phyloP scores from a whole-genome alignment of 495 filamentous ascomycete species.

The Xanthoparmelia taractica region DNA sequence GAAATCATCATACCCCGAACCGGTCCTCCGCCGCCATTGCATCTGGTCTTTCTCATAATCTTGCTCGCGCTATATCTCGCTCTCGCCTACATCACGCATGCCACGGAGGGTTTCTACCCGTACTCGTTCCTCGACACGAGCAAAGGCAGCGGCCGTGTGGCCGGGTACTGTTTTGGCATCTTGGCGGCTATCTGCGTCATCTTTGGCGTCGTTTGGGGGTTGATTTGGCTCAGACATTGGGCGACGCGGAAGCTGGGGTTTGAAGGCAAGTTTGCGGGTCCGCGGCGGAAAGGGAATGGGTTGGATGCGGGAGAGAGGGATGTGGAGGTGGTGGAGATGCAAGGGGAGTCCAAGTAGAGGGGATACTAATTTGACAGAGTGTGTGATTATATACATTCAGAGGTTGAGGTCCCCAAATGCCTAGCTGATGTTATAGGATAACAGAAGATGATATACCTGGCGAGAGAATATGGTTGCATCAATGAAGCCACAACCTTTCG shows the following conservation, averaged over 20 bases:
- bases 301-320: not conserved
- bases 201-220: constrained; percentile 48
- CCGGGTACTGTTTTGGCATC: constrained; percentile 51
- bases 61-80: constrained; percentile 63
- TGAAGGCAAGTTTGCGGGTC: constrained; percentile 22
- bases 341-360: constrained; percentile 3
- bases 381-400: not conserved
- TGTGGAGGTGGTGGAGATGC: constrained; percentile 15
- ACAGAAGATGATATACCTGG: not conserved
- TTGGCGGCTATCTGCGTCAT: constrained; percentile 54
- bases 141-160: constrained; percentile 38
- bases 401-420: not conserved
- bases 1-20: constrained; percentile 63
- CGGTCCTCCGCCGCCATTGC: constrained; percentile 47
- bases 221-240: constrained; percentile 47
- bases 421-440: not conserved
- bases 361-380: not conserved
- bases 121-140: constrained; percentile 65
- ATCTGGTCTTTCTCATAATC: constrained; percentile 50
- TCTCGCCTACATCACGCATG: constrained; percentile 65
- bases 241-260: constrained; percentile 29
- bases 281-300: not conserved
- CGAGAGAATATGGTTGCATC: not conserved
- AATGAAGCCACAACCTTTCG: too few species aligned
- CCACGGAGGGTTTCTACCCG: constrained; percentile 62